Evolutionary conservation across 108 stramenopile genomes (phyloP), one percentile per base, ranked within the genome.

Genomic region (Skeletonema tropicum): DNA sequence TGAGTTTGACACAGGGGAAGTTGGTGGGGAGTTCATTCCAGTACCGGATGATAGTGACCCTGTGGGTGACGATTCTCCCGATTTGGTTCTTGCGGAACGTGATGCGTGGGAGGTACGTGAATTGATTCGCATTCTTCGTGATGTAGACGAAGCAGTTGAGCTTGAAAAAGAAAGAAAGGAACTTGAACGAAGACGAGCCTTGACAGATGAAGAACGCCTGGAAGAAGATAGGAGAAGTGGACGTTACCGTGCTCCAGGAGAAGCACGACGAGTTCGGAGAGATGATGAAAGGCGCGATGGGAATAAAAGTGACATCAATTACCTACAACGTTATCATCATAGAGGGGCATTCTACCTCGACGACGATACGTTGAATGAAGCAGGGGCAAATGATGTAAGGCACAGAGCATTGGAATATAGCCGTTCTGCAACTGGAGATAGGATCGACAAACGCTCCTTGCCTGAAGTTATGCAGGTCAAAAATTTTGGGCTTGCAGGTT

Each of bases 311-410:
- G 82, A 73, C 48, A 55, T 2, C 52, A 71, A 75, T 9, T 91
- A 89, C 73, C 72, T 97, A 75, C 97, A 99, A 70, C 90, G 96
- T 49, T 99, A 94, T 70, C 93, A 95, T 82, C 98, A 99, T 75
- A 88, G 95, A 57, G 98, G 98, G 7, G 98, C 96, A n/a, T 99
- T 97, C 73, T 99, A 97, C 79, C 97, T 99, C 96, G 97, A 97
- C 68, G 95, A 97, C 14, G 93, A 94, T 42, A 94, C 94, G 42
- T 68, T 95, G 62, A 72, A 89, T n/a, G 46, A 84, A 66, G 85
- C 84, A 35, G 80, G 83, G 35, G 45, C 82, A 41, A 82, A 91
- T 64, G 98, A 98, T 81, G 95, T 98, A 12, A 89, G 98, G 1
- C 74, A 86, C 70, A 84, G 88, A 13, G 94, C 94, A 12, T 81